Evolutionary conservation across 2,329 filamentous ascomycete species (phyloP).

Genomic region (Chaetoscypha palmicola): DNA sequence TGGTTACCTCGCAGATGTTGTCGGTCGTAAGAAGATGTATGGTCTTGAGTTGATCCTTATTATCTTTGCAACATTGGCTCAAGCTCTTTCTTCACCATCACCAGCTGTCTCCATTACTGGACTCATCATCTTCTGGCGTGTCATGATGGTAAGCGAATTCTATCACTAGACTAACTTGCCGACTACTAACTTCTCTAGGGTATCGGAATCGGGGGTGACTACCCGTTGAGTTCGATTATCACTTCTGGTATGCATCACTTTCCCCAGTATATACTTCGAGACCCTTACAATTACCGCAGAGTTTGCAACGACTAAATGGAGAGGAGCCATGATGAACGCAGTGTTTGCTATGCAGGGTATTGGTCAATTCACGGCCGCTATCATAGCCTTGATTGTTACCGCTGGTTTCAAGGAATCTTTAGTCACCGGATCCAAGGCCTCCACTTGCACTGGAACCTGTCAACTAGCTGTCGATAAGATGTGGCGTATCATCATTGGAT

Average conservation of each 20-base stretch:
- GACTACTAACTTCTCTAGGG: constrained; percentile 33
- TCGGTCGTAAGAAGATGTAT: constrained; percentile 73
- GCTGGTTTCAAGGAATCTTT: constrained; percentile 63
- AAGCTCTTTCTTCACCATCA: constrained; percentile 59
- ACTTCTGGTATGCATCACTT: too few species aligned
- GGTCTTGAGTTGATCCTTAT: constrained; percentile 74
- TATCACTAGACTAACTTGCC: neutral
- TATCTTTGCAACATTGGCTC: constrained; percentile 69
- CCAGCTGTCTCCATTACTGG: constrained; percentile 56
- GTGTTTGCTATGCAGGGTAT: constrained; percentile 87
- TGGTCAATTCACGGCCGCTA: constrained; percentile 69
- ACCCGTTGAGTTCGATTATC: constrained; percentile 75
- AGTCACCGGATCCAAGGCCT: constrained; percentile 41
- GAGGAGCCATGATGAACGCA: constrained; percentile 79
- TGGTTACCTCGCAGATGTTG: constrained; percentile 67
- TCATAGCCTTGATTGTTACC: constrained; percentile 69
- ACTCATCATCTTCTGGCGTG: constrained; percentile 72
- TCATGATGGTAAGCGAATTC: constrained; percentile 52
- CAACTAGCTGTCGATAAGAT: constrained; percentile 71
- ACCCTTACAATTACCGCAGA: too few species aligned
- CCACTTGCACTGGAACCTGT: constrained; percentile 57
- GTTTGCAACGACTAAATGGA: constrained; percentile 78
- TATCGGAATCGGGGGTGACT: constrained; percentile 68
- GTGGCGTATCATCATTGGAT: constrained; percentile 70
- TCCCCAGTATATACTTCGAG: too few species aligned